Evolutionary conservation across 1,139 yeast genomes (phyloP), one percentile per base, ranked within the genome.

Genomic region (Geotrichum citri-aurantii): DNA sequence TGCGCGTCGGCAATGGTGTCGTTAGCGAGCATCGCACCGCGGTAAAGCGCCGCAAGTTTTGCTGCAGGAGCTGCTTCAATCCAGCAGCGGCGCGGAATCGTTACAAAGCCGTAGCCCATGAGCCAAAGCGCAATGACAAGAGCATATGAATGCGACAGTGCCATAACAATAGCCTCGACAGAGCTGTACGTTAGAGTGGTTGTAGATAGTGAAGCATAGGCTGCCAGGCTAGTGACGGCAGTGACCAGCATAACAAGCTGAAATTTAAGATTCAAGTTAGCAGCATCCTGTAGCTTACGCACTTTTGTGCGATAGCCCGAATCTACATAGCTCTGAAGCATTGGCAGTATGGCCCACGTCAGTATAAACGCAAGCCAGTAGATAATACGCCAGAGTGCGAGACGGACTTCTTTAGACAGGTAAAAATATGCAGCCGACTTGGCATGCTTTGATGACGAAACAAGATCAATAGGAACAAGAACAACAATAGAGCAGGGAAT

Each of bases 351-450:
- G 10, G 83, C 73, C 79, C 96, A 88, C 29, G 95, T 88, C 60
- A 89, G 73, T 26, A 79, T 69, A 66, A 88, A 89, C 0, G 96
- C 88, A 17, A 81, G 75, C 96, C 96, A 89, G 71, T 89, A 89
- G 58, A 86, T 84, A 54, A 81, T 68, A 64, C 86, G 80, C 96
- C 96, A 89, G 37, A 86, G 69, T 6, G 76, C 68, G 37, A 83
- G 73, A 8, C 86, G 78, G 12, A 79, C 76, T 1, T 70, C 66
- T 59, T 75, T 75, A 19, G 82, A 80, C 33, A 81, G 63, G 58
- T 75, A 79, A 60, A 80, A 76, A 31, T 72, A 60, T 14, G 42
- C 42, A 10, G 70, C 66, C 53, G 67, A 70, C 19, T 64, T 48
- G 12, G 55, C 31, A n/a, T 54, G 50, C 40, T 64, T 60, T 48